phyloP scores from a whole-genome alignment of 2,329 filamentous ascomycete genomes.

The Xylaria sp. region DNA sequence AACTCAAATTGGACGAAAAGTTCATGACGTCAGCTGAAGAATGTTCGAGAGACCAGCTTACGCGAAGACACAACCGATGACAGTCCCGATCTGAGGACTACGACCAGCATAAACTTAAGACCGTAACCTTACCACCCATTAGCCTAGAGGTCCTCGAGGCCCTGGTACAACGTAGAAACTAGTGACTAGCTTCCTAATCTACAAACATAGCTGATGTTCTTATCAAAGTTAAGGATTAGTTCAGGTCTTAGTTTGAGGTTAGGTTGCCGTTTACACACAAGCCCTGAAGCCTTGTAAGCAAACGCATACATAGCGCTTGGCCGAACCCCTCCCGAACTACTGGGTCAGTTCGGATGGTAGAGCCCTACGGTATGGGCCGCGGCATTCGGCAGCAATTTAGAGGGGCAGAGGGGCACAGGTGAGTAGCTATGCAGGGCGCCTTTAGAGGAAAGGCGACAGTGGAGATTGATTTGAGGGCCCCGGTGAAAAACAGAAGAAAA shows the following conservation, averaged over 20 bases:
- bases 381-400: slow-evolving; percentile 13
- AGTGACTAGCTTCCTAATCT: neutral
- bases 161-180: neutral
- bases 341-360: slow-evolving; percentile 27
- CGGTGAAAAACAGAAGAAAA: slow-evolving; percentile 11
- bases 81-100: too few species aligned
- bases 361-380: slow-evolving; percentile 18
- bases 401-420: slow-evolving; percentile 4
- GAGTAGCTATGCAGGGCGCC: slow-evolving; percentile 4
- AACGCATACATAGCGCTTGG: slow-evolving; percentile 14
- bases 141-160: neutral
- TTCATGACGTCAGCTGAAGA: slow-evolving; percentile 21
- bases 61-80: too few species aligned
- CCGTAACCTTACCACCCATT: neutral
- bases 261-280: slow-evolving; percentile 8
- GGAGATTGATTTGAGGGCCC: slow-evolving; percentile 22
- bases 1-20: slow-evolving; percentile 7
- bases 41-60: neutral
- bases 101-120: neutral
- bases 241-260: neutral
- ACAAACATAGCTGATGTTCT: neutral
- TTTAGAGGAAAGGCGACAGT: slow-evolving; percentile 4
- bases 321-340: slow-evolving; percentile 24
- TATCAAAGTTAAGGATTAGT: neutral
- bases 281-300: too few species aligned